Evolutionary conservation across 1,284 basidiomycete species (phyloP), one percentile per base, ranked within the genome.

Genomic region (Rhodotorula glutinis): DNA sequence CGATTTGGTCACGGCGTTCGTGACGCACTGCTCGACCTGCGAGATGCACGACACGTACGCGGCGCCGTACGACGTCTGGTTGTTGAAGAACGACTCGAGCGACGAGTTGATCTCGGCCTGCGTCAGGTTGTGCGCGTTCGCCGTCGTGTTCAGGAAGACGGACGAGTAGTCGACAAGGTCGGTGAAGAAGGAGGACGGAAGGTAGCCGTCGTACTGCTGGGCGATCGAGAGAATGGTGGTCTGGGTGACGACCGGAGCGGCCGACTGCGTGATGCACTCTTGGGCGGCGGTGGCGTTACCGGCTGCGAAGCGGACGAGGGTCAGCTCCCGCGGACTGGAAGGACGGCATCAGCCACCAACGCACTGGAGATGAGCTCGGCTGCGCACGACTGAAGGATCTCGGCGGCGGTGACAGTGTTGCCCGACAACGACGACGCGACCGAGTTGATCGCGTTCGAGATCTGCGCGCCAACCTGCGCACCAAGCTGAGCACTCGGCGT

Each of bases 181-280:
- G 51, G 64, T 63, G 64, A 72, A 75, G 71, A 75, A 75, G n/a
- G 67, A 59, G 8, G 72, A 74, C 27, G 74, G 72, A 52, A 75
- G 63, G 63, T 75, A 75, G 38, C 74, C 74, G 33, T 46, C 27
- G 55, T 60, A 62, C 43, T 65, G 74, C 57, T 75, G 65, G 13
- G 69, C 67, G 53, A 75, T 70, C 17, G 63, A 64, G 27, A 60
- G 57, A 62, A 75, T 64, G 25, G 70, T 70, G 25, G 73, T 74
- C 53, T 52, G 43, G 23, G 70, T 70, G 21, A 73, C 44, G 16
- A 38, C 53, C 2, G 74, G 70, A 10, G 74, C 70, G 9, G 54
- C 29, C 19, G 63, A 58, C 44, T 64, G 43, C 4, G 69, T 66
- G 60, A 75, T 56, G 41, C 74, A 75, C 40, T 65, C 65, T 40